Conservation (phyloP, 2,329 filamentous ascomycete genomes). For the Diplodia mutila region DNA sequence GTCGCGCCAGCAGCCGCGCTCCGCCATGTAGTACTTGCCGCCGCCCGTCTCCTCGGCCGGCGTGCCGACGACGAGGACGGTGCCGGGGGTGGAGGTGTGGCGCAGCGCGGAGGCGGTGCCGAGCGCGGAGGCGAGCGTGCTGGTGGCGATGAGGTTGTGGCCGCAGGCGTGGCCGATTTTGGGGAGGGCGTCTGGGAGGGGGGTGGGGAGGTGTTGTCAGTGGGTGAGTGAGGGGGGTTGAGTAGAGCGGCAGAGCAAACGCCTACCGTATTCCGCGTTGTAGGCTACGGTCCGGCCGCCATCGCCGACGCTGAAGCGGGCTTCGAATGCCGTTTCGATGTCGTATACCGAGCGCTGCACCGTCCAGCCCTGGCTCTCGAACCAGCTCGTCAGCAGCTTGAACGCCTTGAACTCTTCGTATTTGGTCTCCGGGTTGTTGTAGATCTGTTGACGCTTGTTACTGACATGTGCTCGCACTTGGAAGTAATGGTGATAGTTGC, state of each 20-base stretch:
- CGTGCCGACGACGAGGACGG: conserved; percentile 48
- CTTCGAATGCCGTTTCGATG: conserved; percentile 58
- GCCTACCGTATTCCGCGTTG: conserved; percentile 44
- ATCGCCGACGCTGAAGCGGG: conserved; percentile 47
- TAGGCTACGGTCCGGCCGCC: conserved; percentile 53
- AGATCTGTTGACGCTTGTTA: conserved; percentile 45
- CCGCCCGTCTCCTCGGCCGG: conserved; percentile 53
- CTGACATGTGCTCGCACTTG: not conserved
- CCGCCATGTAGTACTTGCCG: conserved; percentile 52
- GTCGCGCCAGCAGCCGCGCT: conserved; percentile 48
- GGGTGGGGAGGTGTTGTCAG: not conserved
- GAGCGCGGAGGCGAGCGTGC: conserved; percentile 44
- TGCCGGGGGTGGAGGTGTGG: conserved; percentile 37
- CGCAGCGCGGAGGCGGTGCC: conserved; percentile 40
- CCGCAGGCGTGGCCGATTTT: conserved; percentile 52
- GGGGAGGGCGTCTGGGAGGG: conserved; percentile 42
- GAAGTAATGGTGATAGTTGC: conserved; percentile 8
- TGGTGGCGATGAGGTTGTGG: conserved; percentile 51
- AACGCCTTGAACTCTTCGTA: conserved; percentile 57
- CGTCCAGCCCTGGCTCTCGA: conserved; percentile 53
- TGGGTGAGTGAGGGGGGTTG: not conserved
- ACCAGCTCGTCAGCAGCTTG: conserved; percentile 53
- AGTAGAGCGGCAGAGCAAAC: too few species aligned
- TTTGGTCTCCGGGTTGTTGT: conserved; percentile 56
- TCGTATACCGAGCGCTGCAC: conserved; percentile 58